A percentile compares a stretch with the other conserved stretches of the same genome.
Conservation (phyloP, 2,329 filamentous ascomycete species). For the Fusarium sarcochroum region DNA sequence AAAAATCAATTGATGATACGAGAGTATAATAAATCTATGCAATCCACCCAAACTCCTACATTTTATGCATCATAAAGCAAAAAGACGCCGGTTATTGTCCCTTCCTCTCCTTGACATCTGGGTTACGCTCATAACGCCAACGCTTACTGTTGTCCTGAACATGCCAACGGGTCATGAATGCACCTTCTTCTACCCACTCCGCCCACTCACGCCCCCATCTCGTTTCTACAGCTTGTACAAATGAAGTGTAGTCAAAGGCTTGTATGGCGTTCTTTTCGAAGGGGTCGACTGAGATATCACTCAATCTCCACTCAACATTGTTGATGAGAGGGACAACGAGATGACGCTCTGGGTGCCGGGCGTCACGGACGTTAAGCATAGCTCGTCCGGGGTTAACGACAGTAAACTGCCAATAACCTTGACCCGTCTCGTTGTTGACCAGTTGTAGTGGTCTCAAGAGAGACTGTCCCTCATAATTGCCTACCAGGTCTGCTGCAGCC, state of each 20-base stretch:
- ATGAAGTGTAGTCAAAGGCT: slow-evolving; percentile 45
- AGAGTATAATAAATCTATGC: no score
- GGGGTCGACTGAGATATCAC: slow-evolving; percentile 47
- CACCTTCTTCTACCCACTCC: slow-evolving; percentile 51
- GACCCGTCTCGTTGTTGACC: slow-evolving; percentile 36
- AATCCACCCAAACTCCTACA: neutral
- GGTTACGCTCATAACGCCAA: slow-evolving; percentile 48
- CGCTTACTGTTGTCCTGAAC: slow-evolving; percentile 54
- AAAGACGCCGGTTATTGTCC: slow-evolving; percentile 2
- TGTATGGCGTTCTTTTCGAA: slow-evolving; percentile 45
- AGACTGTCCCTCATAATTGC: slow-evolving; percentile 53
- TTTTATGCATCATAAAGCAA: slow-evolving; percentile 13
- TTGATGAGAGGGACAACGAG: slow-evolving; percentile 51
- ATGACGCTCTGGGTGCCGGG: slow-evolving; percentile 49
- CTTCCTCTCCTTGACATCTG: slow-evolving; percentile 10
- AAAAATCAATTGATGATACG: no score
- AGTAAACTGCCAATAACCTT: slow-evolving; percentile 53
- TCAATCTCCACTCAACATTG: slow-evolving; percentile 53
- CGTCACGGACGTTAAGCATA: slow-evolving; percentile 52
- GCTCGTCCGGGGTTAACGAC: slow-evolving; percentile 53
- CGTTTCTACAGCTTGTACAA: slow-evolving; percentile 45
- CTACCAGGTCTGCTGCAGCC: slow-evolving; percentile 44
- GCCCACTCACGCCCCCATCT: slow-evolving; percentile 47
- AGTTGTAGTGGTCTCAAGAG: slow-evolving; percentile 44
- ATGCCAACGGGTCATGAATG: slow-evolving; percentile 53